phyloP scores from a whole-genome alignment of 1,284 basidiomycete species.

The Earliella scabrosa region DNA sequence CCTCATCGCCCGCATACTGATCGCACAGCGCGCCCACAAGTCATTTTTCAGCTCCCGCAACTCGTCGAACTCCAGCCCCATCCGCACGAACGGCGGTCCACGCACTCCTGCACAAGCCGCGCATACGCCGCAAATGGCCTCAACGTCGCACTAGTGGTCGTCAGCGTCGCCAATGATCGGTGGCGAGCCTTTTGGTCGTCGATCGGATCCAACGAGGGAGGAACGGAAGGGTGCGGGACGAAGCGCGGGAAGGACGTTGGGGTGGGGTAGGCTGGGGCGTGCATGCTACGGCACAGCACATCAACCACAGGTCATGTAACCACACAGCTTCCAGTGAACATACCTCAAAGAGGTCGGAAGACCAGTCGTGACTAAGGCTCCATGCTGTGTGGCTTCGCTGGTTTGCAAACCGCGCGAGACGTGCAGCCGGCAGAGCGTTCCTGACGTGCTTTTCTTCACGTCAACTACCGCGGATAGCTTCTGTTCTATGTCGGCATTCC shows the following conservation, averaged over 20 bases:
- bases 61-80: conserved; percentile 40
- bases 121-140: conserved; percentile 33
- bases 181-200: background rate
- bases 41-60: conserved; percentile 35
- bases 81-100: conserved; percentile 28
- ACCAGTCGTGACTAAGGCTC: conserved; percentile 38
- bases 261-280: conserved; percentile 32
- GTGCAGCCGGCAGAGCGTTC: conserved; percentile 45
- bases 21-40: conserved; percentile 39
- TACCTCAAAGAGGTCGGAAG: conserved; percentile 27
- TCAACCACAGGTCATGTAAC: no score
- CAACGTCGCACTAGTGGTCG: conserved; percentile 27
- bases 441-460: background rate
- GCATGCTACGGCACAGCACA: conserved; percentile 26
- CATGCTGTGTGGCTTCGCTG: conserved; percentile 40
- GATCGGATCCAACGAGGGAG: background rate
- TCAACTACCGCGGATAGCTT: conserved; percentile 44
- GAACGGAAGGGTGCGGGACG: conserved; percentile 24
- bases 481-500: conserved; percentile 33
- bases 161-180: conserved; percentile 31
- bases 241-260: conserved; percentile 35
- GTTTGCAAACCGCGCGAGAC: conserved; percentile 60
- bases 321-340: no score
- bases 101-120: conserved; percentile 30
- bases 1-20: conserved; percentile 29